phyloP scores from a whole-genome alignment of 805 yeast genomes.

The Saccharomycopsis capsularis region DNA sequence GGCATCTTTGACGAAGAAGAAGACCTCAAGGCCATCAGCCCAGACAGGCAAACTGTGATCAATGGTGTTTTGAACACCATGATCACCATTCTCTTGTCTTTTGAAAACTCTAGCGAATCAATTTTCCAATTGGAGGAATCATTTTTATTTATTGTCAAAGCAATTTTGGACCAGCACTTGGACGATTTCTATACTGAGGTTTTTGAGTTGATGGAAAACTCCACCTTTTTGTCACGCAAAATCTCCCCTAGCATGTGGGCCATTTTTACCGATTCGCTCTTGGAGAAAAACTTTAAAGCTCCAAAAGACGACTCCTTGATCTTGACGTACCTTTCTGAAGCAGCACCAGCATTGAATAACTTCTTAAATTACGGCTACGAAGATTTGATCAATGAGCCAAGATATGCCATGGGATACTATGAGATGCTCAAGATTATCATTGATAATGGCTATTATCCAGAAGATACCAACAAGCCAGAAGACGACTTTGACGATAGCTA shows the following conservation, averaged over 20 bases:
- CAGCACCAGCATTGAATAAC: slow-evolving; percentile 66
- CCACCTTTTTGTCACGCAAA: slow-evolving; percentile 50
- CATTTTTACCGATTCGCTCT: slow-evolving; percentile 43
- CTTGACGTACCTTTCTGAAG: slow-evolving; percentile 65
- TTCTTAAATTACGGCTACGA: slow-evolving; percentile 54
- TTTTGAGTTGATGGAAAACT: slow-evolving; percentile 67
- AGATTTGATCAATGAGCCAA: slow-evolving; percentile 23
- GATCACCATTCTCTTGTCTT: slow-evolving; percentile 70
- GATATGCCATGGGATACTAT: slow-evolving; percentile 23
- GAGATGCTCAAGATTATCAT: slow-evolving; percentile 26
- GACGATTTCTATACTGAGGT: slow-evolving; percentile 72
- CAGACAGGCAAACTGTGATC: slow-evolving; percentile 78
- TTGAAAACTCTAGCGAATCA: slow-evolving; percentile 71
- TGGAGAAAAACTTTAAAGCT: slow-evolving; percentile 26
- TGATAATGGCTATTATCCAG: slow-evolving; percentile 24
- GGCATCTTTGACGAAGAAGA: slow-evolving; percentile 60
- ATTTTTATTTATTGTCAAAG: slow-evolving; percentile 60
- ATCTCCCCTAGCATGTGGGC: slow-evolving; percentile 74
- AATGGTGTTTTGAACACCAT: slow-evolving; percentile 75
- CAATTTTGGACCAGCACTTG: slow-evolving; percentile 56
- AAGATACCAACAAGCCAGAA: not conserved
- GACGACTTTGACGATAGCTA: not conserved
- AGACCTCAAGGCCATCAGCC: slow-evolving; percentile 33
- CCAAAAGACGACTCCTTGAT: slow-evolving; percentile 43
- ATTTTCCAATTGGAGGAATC: slow-evolving; percentile 59